A percentile compares a stretch with the other conserved stretches of the same genome.
These are phyloP conservation scores for Schizopora paradoxa DNA, from an alignment of 1,284 basidiomycete genomes.

Conservation along the genomic window DNA sequence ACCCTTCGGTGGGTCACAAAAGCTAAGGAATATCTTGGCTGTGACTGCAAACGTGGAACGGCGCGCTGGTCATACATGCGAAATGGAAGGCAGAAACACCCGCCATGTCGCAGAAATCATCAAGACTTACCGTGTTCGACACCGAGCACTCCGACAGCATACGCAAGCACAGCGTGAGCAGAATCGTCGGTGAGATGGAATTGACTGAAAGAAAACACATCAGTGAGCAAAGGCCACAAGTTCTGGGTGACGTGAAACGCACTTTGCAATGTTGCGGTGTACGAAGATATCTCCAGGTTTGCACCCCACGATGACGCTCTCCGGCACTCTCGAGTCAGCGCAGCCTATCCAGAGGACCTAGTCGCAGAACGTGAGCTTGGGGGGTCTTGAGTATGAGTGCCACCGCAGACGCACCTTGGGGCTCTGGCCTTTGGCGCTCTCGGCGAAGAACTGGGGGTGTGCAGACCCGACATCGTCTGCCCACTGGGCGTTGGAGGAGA, in stretches of 20 bases:
- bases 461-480: constrained; percentile 46
- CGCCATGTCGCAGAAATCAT: constrained; percentile 1
- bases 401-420: constrained; percentile 55
- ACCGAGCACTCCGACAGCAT: constrained; percentile 74
- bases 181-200: constrained; percentile 77
- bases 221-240: constrained; percentile 3
- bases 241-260: constrained; percentile 21
- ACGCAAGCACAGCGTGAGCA: constrained; percentile 73
- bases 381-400: background rate
- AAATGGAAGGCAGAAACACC: too few species aligned
- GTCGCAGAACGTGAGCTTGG: background rate
- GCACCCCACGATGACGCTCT: constrained; percentile 46
- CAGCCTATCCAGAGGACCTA: constrained; percentile 74
- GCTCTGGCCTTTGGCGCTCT: constrained; percentile 58
- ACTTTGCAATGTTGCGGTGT: constrained; percentile 64
- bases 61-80: constrained; percentile 1
- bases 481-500: constrained; percentile 58
- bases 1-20: constrained; percentile 1
- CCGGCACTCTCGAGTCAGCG: constrained; percentile 64
- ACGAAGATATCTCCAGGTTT: constrained; percentile 68
- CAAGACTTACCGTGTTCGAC: constrained; percentile 71
- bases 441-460: constrained; percentile 61
- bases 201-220: constrained; percentile 45
- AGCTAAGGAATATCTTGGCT: too few species aligned
- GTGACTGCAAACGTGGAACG: too few species aligned